phyloP scores from a whole-genome alignment of 2,329 filamentous ascomycete genomes.

The Exophiala lecanii-corni region DNA sequence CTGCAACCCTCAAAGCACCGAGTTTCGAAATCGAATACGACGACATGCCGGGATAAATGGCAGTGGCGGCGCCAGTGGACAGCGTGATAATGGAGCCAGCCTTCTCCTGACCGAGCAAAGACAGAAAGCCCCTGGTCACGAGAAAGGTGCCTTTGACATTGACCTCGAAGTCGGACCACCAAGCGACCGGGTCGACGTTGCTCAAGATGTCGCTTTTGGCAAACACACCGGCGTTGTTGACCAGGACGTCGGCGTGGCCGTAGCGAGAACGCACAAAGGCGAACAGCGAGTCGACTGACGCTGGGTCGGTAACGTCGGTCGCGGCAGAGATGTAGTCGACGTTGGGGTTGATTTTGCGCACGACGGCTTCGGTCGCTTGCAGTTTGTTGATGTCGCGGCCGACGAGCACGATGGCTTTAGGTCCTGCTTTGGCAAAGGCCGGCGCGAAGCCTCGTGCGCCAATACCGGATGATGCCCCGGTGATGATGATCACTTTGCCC shows the following conservation, averaged over 20 bases:
- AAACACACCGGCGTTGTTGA: constrained; percentile 32
- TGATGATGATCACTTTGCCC: constrained; percentile 38
- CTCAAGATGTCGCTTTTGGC: constrained; percentile 3
- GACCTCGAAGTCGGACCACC: constrained; percentile 23
- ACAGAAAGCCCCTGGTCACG: constrained; percentile 24
- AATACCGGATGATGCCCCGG: constrained; percentile 40
- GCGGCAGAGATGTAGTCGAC: constrained; percentile 31
- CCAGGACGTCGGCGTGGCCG: constrained; percentile 28
- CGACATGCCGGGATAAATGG: constrained; percentile 24
- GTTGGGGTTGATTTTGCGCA: constrained; percentile 29
- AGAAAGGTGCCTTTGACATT: constrained; percentile 24
- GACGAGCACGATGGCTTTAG: constrained; percentile 34
- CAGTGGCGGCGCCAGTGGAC: constrained; percentile 24
- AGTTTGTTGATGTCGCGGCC: constrained; percentile 31
- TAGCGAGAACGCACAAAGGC: constrained; percentile 20
- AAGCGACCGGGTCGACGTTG: constrained; percentile 13
- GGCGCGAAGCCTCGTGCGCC: constrained; percentile 33
- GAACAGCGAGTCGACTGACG: constrained; percentile 26
- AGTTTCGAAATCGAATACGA: constrained; percentile 35
- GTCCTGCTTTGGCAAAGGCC: constrained; percentile 34
- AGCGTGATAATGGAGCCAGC: constrained; percentile 29
- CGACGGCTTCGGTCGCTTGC: constrained; percentile 18
- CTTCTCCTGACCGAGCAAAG: constrained; percentile 23
- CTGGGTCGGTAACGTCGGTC: constrained; percentile 30
- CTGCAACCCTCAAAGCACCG: constrained; percentile 30